phyloP scores from a whole-genome alignment of 2,329 filamentous ascomycete genomes.

The Ophiostoma novo-ulmi region DNA sequence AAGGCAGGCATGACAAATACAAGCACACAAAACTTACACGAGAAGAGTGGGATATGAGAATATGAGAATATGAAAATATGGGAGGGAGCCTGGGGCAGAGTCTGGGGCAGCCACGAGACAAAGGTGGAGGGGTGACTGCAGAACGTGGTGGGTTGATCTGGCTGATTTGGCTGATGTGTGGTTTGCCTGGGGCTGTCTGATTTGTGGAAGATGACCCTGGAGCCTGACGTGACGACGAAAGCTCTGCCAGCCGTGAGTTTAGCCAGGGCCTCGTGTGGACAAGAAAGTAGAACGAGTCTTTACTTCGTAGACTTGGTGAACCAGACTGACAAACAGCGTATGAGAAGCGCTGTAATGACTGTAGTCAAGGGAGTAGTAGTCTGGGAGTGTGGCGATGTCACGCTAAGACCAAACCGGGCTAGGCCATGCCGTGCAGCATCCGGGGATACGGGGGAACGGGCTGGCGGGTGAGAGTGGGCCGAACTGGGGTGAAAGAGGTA shows the following conservation, averaged over 20 bases:
- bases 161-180: neutral
- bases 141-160: no score
- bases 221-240: neutral
- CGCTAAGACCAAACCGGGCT: slow-evolving; percentile 19
- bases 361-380: neutral
- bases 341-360: slow-evolving; percentile 1
- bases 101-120: slow-evolving; percentile 1
- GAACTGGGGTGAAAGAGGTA: neutral
- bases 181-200: neutral
- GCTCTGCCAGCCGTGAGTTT: neutral
- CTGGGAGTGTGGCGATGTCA: neutral
- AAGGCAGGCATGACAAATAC: neutral
- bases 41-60: neutral
- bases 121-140: slow-evolving; percentile 1
- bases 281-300: neutral
- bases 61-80: no score
- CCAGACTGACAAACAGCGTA: neutral
- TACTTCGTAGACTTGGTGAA: no score
- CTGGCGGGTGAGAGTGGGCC: slow-evolving; percentile 21
- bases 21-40: neutral
- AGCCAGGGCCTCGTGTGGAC: neutral
- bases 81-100: neutral
- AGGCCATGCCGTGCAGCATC: slow-evolving; percentile 18
- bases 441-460: slow-evolving; percentile 24
- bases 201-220: neutral